Conservation (phyloP, 805 yeast genomes). For the Yarrowia divulgata region DNA sequence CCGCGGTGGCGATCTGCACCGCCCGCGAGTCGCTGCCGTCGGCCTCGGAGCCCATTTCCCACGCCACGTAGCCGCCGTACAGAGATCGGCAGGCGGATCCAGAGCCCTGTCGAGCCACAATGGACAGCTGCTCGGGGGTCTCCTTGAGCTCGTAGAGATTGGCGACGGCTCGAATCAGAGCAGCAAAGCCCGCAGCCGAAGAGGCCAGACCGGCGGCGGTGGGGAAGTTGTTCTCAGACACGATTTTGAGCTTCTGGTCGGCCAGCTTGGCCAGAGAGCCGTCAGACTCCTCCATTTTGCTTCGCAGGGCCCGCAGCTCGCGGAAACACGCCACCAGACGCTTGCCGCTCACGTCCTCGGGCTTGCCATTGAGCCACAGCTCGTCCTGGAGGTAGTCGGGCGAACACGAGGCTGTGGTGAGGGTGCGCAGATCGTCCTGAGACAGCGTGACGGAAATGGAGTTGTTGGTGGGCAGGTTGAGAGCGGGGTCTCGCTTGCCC, state of each 20-base stretch:
- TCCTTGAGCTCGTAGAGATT: constrained; percentile 85
- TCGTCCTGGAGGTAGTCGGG: constrained; percentile 64
- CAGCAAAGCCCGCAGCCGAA: constrained; percentile 98
- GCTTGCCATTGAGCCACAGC: constrained; percentile 85
- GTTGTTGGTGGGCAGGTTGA: constrained; percentile 94
- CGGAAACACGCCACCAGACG: constrained; percentile 66
- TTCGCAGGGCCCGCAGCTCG: constrained; percentile 75
- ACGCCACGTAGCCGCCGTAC: constrained; percentile 97
- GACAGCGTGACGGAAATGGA: constrained; percentile 94
- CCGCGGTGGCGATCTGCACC: constrained; percentile 82
- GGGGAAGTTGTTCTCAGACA: constrained; percentile 95
- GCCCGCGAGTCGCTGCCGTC: constrained; percentile 96
- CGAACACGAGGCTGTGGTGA: constrained; percentile 84
- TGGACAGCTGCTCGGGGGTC: constrained; percentile 81
- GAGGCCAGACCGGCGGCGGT: constrained; percentile 99
- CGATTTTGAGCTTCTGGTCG: constrained; percentile 73
- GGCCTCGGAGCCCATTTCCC: constrained; percentile 87
- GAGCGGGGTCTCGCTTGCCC: constrained; percentile 92
- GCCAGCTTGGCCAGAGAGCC: constrained; percentile 56
- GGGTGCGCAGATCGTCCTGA: constrained; percentile 87
- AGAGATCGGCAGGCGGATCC: constrained; percentile 98
- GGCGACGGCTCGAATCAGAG: constrained; percentile 89
- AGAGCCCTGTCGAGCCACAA: constrained; percentile 96
- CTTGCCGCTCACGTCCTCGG: constrained; percentile 70
- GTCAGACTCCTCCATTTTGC: constrained; percentile 64